Evolutionary conservation across 192 early-diverging fungal genomes (phyloP), one percentile per base, ranked within the genome.

Genomic region (Kickxella alabastrina): DNA sequence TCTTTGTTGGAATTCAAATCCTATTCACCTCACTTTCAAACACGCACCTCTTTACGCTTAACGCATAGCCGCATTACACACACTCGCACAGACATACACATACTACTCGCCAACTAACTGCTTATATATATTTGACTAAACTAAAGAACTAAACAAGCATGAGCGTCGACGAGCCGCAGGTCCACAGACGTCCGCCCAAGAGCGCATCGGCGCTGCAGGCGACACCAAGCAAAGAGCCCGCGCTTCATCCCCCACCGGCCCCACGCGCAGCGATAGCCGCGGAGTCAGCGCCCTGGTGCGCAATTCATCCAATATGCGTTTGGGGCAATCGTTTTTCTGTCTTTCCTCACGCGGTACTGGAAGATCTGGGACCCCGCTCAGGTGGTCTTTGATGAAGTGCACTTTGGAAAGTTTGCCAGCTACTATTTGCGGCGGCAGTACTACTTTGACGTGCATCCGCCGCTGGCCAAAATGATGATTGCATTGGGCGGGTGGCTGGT

Each of bases 361-460:
- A 77, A 70, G 56, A 87, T 91, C 26, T 65, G 69, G 53, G 76
- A 83, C 41, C 89, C 89, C 1, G 58, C 79, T 18, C 79, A 89
- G 59, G 89, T 91, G 8, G 89, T 91, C 21, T 99, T 99, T 67
- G 96, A 99, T 66, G 96, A 99, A 60, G 95, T 97, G 8, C 96
- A 99, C 66, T 99, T 99, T 80, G 96, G 96, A 43, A 99, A 99
- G 67, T 99, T 99, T 62, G 92, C 92, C 14, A 84, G 84, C 14
- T 95, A 87, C 78, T 98, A 98, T 51, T 62, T 98, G 26, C 81
- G 84, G 10, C 69, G 91, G 10, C 76, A 82, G 22, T 98, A 93
- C 76, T 96, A 87, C 68, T 98, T 98, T 78, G 95, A 98, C 58
- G 93, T 98, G 17, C 95, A 98, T 54, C 95, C 95, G 10, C 95